Conservation (phyloP, 2,329 filamentous ascomycete species). For the Leptographium galeiforme region DNA sequence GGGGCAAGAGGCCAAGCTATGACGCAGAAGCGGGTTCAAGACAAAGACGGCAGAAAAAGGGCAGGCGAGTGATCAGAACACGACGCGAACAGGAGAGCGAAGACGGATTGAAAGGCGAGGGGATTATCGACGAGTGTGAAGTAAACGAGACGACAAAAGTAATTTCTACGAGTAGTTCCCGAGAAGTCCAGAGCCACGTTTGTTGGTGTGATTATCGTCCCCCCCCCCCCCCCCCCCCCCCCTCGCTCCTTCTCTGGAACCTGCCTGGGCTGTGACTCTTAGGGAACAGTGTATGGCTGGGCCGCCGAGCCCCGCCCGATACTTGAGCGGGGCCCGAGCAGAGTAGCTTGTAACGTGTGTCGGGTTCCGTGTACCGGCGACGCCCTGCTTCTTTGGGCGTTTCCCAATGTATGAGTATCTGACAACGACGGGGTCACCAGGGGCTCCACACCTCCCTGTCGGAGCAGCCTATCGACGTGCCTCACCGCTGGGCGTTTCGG, state of each 20-base stretch:
- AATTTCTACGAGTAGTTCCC: neutral
- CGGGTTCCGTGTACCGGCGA: neutral
- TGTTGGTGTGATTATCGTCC: constrained; percentile 1
- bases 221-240: neutral
- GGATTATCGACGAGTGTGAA: neutral
- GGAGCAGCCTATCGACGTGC: neutral
- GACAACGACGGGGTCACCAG: too few relatives aligned
- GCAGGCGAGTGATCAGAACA: neutral
- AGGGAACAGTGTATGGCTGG: neutral
- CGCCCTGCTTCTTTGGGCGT: neutral
- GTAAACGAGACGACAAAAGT: too few relatives aligned
- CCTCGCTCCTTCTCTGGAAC: neutral
- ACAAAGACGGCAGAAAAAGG: neutral
- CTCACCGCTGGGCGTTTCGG: too few relatives aligned
- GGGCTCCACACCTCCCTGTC: neutral
- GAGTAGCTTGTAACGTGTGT: too few relatives aligned
- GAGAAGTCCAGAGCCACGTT: neutral
- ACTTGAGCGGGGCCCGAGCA: too few relatives aligned
- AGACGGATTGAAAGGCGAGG: neutral
- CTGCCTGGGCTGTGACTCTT: neutral
- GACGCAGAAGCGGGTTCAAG: neutral
- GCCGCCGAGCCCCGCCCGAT: neutral
- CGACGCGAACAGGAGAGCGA: neutral
- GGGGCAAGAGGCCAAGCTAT: neutral
- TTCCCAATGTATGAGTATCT: too few relatives aligned